Base-by-base conservation (phyloP, 108 stramenopile species). In the Cyclotella cryptica region DNA sequence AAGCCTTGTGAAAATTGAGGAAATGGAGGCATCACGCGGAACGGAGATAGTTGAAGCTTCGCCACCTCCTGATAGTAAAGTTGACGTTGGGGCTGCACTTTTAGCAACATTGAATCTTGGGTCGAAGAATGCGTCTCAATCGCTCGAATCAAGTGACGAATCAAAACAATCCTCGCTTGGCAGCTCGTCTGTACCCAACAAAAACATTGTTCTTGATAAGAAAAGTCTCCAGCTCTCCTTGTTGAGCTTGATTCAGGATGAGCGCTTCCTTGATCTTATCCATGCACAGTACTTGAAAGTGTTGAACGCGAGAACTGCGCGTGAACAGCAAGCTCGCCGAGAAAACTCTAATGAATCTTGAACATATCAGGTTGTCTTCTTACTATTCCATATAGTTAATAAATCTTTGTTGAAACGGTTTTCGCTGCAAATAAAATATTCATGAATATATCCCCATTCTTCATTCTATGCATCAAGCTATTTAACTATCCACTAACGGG, bases 201-300 rank as follows among this genome's bases (percentile, higher is more conserved):
- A 78, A 5, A 69, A 74, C 35, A 54, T 62, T 26, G 83, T 88
- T n/a, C 55, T 96, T 18, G 95, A 96, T 59, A 96, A 94, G 67
- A 92, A 92, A 72, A 85, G 84, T 13, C 74, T 96, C 21, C 95
- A 96, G 67, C 66, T 96, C 43, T 84, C 95, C 0, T 69, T 96
- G 27, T 68, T 96, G 5, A 90, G 88, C 14, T 69, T 96, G 72
- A 86, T 96, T 45, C 93, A 96, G 71, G 95, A 96, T 75, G 95
- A 96, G 51, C 84, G 92, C 43, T 96, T 96, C 85, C 73, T 96
- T 57, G 93, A 93, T 83, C 70, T 96, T 30, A 77, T 96, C 47
- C 95, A 96, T 81, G 90, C 92, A 0, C 93, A 96, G 72, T 96
- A 96, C 74, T 74, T 96, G 51, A 92, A 92, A 70, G 93, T 96